phyloP scores from a whole-genome alignment of 768 basidiomycete genomes.

The Termitomyces eurrhizus region DNA sequence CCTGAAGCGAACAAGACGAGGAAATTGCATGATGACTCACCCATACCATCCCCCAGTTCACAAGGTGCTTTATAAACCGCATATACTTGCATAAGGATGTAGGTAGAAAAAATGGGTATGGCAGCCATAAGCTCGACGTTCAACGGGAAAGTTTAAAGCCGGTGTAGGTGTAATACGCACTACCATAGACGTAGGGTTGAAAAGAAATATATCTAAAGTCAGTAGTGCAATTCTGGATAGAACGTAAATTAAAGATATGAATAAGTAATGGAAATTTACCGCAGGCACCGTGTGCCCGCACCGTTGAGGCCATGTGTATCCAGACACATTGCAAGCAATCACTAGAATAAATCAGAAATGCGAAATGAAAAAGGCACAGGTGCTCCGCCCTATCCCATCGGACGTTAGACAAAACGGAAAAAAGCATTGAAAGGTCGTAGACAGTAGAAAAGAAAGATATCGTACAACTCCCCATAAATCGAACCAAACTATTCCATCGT shows the following conservation, averaged over 20 bases:
- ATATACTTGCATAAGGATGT: not conserved
- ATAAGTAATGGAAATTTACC: not conserved
- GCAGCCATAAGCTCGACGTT: not conserved
- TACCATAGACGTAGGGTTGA: not conserved
- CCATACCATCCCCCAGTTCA: not conserved
- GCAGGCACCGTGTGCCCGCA: not conserved
- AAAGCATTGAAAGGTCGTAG: not conserved
- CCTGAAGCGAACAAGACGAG: not conserved
- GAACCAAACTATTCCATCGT: not conserved
- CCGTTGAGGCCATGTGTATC: not conserved
- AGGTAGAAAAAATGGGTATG: slow-evolving; percentile 8
- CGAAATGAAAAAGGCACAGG: slow-evolving; percentile 2
- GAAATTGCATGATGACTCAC: not conserved
- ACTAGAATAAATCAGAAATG: not conserved
- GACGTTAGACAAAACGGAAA: not conserved
- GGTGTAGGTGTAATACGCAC: not conserved
- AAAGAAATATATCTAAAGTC: not conserved
- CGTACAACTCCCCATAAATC: slow-evolving; percentile 3
- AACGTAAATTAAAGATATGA: slow-evolving; percentile 3
- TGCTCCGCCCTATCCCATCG: not conserved
- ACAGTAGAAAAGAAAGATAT: not conserved
- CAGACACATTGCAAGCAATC: not conserved
- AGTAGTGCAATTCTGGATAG: not conserved
- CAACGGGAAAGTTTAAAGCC: not conserved
- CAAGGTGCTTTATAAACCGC: not conserved